Evolutionary conservation across 192 early-diverging fungal genomes (phyloP), one percentile per base, ranked within the genome.

Genomic region (Gryganskiella cystojenkinii): DNA sequence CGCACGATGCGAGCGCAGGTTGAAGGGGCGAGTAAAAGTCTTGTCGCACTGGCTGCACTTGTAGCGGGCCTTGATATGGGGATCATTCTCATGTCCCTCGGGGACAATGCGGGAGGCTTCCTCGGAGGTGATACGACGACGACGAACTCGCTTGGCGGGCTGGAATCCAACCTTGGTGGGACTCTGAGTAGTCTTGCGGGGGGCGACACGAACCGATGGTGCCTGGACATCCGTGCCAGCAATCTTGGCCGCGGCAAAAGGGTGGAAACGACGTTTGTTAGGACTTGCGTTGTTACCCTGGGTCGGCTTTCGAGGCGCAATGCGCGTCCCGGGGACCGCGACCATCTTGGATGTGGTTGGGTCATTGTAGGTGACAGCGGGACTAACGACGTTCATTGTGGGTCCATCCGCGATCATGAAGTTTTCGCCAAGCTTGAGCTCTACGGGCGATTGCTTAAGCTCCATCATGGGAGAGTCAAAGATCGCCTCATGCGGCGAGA

Each of bases 21-120:
- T 92, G 66, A 90, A 92, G n/a, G 89, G 87, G 8, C 90, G 71
- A n/a, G 89, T 90, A 65, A 89, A 91, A 0, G 84, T 80, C 52
- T 86, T 86, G 42, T 52, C 61, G 51, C 85, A 86, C 4, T 67
- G 27, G 15, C n/a, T 27, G 56, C 74, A 78, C 20, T 69, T 47
- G 61, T 59, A 78, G n/a, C 74, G 74, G 5, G 72, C 64, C 45
- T 56, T 66, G 35, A 37, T 60, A 47, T 64, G 30, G 35, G 66
- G 66, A 20, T 78, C 67, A 31, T 59, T 30, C 53, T 19, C 14
- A 17, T 34, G 22, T 9, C 63, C 70, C 15, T 63, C 67, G 10
- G 72, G 59, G 45, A 76, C 33, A 0, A 78, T 42, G 40, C 74
- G 74, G 17, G 53, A 43, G 9, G 66, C 60, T 15, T 78, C 74